Evolutionary conservation across 2,329 filamentous ascomycete genomes (phyloP).

Genomic region (Aspergillus candidus): DNA sequence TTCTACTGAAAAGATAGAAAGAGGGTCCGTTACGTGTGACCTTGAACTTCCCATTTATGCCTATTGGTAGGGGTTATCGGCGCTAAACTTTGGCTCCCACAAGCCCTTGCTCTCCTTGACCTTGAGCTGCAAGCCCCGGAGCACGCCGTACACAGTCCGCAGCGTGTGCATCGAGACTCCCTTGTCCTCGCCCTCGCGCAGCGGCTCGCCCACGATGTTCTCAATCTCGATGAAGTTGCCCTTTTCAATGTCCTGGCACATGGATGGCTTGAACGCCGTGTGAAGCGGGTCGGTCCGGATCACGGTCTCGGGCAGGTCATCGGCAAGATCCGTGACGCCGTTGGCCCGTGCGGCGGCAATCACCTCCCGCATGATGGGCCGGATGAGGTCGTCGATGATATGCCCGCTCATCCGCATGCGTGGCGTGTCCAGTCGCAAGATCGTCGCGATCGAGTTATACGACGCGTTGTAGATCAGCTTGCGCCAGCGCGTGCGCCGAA

Average conservation of each 20-base stretch:
- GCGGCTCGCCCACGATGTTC: constrained; percentile 52
- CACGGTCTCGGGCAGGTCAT: constrained; percentile 9
- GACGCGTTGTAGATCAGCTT: constrained; percentile 46
- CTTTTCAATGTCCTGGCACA: constrained; percentile 50
- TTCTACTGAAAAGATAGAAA: too few relatives aligned
- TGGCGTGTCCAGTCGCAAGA: constrained; percentile 46
- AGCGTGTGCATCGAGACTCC: constrained; percentile 38
- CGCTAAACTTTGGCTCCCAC: too few relatives aligned
- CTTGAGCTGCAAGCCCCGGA: constrained; percentile 23
- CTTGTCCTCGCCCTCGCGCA: constrained; percentile 44
- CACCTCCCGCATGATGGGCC: constrained; percentile 51
- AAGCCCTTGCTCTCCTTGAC: constrained; percentile 21
- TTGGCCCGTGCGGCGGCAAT: constrained; percentile 25
- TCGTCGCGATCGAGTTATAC: constrained; percentile 47
- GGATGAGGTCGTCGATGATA: constrained; percentile 44
- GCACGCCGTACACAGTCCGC: constrained; percentile 21
- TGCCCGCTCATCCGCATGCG: constrained; percentile 43
- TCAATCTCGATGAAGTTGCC: constrained; percentile 47
- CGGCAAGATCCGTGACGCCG: constrained; percentile 6
- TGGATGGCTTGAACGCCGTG: constrained; percentile 47
- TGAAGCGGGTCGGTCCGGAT: constrained; percentile 39
- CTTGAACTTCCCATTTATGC: too few relatives aligned
- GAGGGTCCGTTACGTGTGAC: too few relatives aligned
- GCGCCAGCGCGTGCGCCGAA: constrained; percentile 22
- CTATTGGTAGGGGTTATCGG: too few relatives aligned